Evolutionary conservation across 192 early-diverging fungal genomes (phyloP), one percentile per base, ranked within the genome.

Genomic region (Entomortierella lignicola): DNA sequence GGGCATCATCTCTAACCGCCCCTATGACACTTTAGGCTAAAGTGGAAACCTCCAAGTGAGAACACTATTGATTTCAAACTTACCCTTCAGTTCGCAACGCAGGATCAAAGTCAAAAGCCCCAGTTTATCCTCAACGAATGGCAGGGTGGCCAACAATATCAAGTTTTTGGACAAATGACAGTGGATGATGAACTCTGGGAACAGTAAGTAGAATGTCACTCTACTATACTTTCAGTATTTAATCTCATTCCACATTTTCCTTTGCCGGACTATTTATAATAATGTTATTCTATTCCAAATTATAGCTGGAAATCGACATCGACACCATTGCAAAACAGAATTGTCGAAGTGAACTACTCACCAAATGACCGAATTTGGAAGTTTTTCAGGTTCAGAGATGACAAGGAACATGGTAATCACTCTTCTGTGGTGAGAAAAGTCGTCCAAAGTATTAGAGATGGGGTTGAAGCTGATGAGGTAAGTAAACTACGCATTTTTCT

Each of bases 21-120:
- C 6, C 13, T 10, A 47, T 47, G 5, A 12, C 44, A 47, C 20
- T 52, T 4, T 63, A 95, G 93, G 75, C 71, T 95, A 56, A 96
- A 96, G 80, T 96, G 94, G 94, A 96, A 95, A 66, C 92, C 94
- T 18, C 86, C 92, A 11, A 81, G 86, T 66, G 93, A 94, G 55
- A 96, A 95, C 68, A 93, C 93, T 0, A 81, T 94, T 12, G 94
- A 96, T 63, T 93, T 96, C 29, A 82, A 80, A 54, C 57, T 94
- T n/a, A 44, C 66, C 11, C 47, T 90, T 10, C 54, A 80, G 30
- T 73, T 63, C 27, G 60, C 71, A 11, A 71, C 34, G 2, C 39
- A 47, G 2, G 71, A 74, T 26, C 66, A 61, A n/a, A 62, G 32
- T 10, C 70, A 57, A 30, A 72, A 62, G 42, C 88, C 86, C 2